Base-by-base conservation (phyloP, 345 rosid species). In the Pugionium cornutum region DNA sequence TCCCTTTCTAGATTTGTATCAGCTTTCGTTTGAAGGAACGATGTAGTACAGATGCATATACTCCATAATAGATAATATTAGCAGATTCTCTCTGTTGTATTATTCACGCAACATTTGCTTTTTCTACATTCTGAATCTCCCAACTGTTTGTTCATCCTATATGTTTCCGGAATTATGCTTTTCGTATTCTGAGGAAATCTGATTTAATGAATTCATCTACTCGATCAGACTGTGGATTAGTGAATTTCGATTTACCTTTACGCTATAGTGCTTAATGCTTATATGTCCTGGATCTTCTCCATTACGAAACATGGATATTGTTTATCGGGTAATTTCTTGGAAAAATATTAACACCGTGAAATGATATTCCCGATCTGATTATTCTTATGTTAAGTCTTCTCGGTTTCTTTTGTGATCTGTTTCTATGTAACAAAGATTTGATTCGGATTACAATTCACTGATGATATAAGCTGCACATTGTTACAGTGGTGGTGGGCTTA, bases 401-500 rank as follows among this genome's bases (percentile, higher is more conserved):
- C 5, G 32, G 31, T 60, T 66, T 58, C 6, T 2, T 36, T 69
- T 18, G 7, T 56, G 40, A 7, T 62, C 26, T 18, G 53, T 50
- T 29, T 74, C 4, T 39, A 62, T n/a, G 11, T 40, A 7, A 6
- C 29, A 18, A 42, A n/a, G 4, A 35, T 11, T 42, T 72, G 41
- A 66, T 49, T 65, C 7, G 53, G 45, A 66, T 50, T 47, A 48
- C 6, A 55, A 33, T 9, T 55, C 34, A 58, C 66, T 69, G 76
- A 66, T 25, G 51, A 43, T 32, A 29, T 47, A 37, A 39, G 9
- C 47, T 68, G 40, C 6, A 1, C 34, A 2, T 40, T 71, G 54
- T 68, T 70, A 70, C 72, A 94, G 99, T 79, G 96, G 97, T 7
- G 99, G 96, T 7, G 83, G 95, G 52, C 66, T 87, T 67, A 69